Evolutionary conservation across 371 early-diverging fungal genomes (phyloP), one percentile per base, ranked within the genome.

Genomic region (Mucor plumbeus): DNA sequence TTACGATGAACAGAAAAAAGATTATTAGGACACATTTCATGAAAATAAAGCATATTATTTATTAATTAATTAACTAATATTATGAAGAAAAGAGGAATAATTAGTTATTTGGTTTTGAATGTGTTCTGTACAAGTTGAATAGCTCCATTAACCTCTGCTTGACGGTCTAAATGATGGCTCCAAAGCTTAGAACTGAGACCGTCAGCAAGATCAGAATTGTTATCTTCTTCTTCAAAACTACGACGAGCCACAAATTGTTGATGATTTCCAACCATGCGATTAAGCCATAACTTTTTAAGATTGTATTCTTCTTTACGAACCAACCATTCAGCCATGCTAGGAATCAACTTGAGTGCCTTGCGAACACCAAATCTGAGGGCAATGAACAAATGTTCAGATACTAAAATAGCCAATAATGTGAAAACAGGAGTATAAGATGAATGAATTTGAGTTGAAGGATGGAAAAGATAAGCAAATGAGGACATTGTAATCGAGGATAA

Each of bases 1-100:
- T 47, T 88, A 95, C 76, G 97, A 96, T 82, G 96, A 96, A 79
- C 95, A 96, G 89, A 62, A 62, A 13, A 97, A 97, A 74, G 63
- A 62, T 9, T 62, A 39, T 53, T 62, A 53, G 5, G 5, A 0
- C 9, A 7, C 11, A 38, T 38, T 1, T 9, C 4, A 38, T 4
- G 38, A 7, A 38, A 50, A 50, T 50, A 50, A 50, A 50, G 9
- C 10, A 11, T 8, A n/a, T 17, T 44, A 11, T 50, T 50, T 50
- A 50, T 50, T 50, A 50, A 50, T 21, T 50, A 5, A 50, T 50
- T 50, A 50, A 50, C 7, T 50, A 5, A 19, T 43, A 17, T 15
- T 5, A n/a, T n/a, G n/a, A 43, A 43, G 7, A 7, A 4, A 44
- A 17, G 44, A 11, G 1, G 1, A 35, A 35, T 14, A n/a, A 9